phyloP scores from a whole-genome alignment of 73 alveolate species.

The Paramecium caudatum region DNA sequence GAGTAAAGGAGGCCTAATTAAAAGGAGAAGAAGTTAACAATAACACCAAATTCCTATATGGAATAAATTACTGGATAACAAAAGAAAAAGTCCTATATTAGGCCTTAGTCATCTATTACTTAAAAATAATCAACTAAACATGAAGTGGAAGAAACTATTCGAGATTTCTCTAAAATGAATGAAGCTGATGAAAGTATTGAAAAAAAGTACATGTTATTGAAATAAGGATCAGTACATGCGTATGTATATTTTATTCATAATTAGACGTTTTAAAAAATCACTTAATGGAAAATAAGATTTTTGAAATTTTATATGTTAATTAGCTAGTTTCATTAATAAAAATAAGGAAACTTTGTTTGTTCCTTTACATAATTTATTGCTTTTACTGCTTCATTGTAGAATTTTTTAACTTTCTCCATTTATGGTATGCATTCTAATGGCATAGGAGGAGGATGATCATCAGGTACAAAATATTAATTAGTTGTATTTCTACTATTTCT shows the following conservation, averaged over 20 bases:
- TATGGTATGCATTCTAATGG: constrained; percentile 23
- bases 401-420: not conserved
- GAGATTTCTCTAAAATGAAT: constrained; percentile 48
- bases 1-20: not conserved
- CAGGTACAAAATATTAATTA: not conserved
- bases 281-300: too few species aligned
- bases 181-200: not conserved
- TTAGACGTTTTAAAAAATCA: constrained; percentile 19
- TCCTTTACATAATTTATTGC: constrained; percentile 59
- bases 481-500: constrained; percentile 31
- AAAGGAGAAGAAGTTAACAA: not conserved
- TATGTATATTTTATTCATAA: constrained; percentile 6
- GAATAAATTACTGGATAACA: not conserved
- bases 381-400: constrained; percentile 32
- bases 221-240: constrained; percentile 42
- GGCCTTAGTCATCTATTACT: too few species aligned
- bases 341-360: not conserved
- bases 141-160: constrained; percentile 53
- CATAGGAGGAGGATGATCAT: constrained; percentile 39
- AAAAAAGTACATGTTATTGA: not conserved
- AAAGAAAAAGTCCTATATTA: not conserved
- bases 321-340: not conserved
- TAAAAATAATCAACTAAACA: not conserved
- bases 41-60: not conserved
- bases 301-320: too few species aligned